These are phyloP conservation scores for Yarrowia sp. DNA, from an alignment of 805 yeast species.

Conservation along the genomic window DNA sequence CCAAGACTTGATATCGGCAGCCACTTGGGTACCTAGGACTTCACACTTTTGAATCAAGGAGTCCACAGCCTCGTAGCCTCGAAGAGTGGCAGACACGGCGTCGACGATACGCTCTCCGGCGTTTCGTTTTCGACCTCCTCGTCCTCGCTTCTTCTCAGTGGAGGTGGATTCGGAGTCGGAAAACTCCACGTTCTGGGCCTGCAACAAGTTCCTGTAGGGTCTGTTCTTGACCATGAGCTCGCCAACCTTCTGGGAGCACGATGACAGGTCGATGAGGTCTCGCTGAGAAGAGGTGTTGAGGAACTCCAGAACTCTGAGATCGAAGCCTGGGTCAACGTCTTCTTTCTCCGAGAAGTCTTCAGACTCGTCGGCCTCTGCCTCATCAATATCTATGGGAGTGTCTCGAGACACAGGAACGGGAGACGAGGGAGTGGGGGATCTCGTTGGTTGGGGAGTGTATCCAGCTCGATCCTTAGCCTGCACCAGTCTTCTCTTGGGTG, in stretches of 20 bases:
- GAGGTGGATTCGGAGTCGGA: conserved; percentile 35
- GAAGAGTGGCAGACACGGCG: conserved; percentile 62
- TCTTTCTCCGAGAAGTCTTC: conserved; percentile 41
- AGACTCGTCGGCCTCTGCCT: conserved; percentile 3
- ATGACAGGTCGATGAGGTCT: conserved; percentile 78
- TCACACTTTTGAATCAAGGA: conserved; percentile 84
- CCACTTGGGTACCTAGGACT: conserved; percentile 65
- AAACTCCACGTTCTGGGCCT: conserved; percentile 58
- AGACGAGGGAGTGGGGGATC: neutral
- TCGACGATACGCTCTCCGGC: conserved; percentile 74
- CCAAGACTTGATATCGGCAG: conserved; percentile 76
- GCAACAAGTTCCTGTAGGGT: conserved; percentile 62
- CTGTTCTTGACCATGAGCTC: conserved; percentile 59
- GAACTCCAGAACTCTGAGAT: conserved; percentile 66
- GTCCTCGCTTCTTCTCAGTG: conserved; percentile 35
- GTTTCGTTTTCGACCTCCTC: conserved; percentile 48
- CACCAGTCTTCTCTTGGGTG: conserved; percentile 8
- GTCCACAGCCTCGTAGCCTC: conserved; percentile 92
- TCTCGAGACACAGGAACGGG: neutral
- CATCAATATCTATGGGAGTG: neutral
- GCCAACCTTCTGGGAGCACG: conserved; percentile 64
- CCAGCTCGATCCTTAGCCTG: conserved; percentile 22
- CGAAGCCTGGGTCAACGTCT: conserved; percentile 49
- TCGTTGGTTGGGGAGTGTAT: neutral
- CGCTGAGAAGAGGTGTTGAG: conserved; percentile 70